phyloP scores from a whole-genome alignment of 2,329 filamentous ascomycete species.

The Diaporthe velutina region DNA sequence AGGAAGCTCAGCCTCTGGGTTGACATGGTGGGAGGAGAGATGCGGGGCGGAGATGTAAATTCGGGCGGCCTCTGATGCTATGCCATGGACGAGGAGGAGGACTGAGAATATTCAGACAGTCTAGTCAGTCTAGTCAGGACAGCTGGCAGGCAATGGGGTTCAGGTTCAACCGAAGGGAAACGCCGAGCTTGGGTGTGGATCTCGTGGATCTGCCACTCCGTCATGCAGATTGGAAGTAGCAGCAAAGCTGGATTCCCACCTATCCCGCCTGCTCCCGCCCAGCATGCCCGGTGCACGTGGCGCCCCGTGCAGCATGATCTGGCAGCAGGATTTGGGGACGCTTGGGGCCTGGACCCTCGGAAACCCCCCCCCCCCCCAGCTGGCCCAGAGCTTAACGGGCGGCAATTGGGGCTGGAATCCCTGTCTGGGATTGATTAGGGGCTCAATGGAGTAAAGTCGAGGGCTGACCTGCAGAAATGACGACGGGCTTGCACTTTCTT shows the following conservation, averaged over 20 bases:
- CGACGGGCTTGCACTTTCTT: slow-evolving; percentile 30
- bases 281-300: slow-evolving; percentile 23
- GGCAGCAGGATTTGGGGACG: not conserved
- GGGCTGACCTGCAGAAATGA: slow-evolving; percentile 30
- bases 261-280: not conserved
- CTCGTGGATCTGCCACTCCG: slow-evolving; percentile 28
- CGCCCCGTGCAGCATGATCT: slow-evolving; percentile 17
- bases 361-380: no score
- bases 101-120: not conserved
- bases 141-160: slow-evolving; percentile 30
- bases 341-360: slow-evolving; percentile 13
- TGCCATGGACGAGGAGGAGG: slow-evolving; percentile 31
- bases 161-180: slow-evolving; percentile 24
- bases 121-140: slow-evolving; percentile 8
- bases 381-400: slow-evolving; percentile 19
- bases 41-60: not conserved
- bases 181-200: slow-evolving; percentile 28
- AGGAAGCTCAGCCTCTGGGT: slow-evolving; percentile 74
- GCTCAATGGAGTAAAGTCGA: slow-evolving; percentile 13
- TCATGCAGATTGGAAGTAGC: slow-evolving; percentile 32
- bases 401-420: slow-evolving; percentile 22
- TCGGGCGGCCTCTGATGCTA: slow-evolving; percentile 30
- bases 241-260: slow-evolving; percentile 1
- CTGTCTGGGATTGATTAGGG: slow-evolving; percentile 29
- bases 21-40: slow-evolving; percentile 64